A percentile compares a stretch with the other conserved stretches of the same genome.
phyloP scores from a whole-genome alignment of 2,329 filamentous ascomycete genomes.

The Nemania sp. region DNA sequence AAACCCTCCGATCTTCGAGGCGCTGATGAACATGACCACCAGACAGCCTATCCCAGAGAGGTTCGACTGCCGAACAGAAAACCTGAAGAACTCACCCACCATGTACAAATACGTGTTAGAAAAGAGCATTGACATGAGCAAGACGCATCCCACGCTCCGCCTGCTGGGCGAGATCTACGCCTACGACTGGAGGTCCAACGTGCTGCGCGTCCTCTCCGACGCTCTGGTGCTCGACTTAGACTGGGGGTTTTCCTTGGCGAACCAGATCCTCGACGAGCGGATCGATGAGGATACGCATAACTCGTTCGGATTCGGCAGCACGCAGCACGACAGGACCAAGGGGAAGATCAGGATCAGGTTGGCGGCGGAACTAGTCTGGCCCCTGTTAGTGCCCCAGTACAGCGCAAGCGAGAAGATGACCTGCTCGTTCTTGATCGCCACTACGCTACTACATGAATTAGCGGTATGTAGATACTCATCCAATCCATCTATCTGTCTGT shows the following conservation, averaged over 20 bases:
- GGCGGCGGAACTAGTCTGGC: constrained; percentile 37
- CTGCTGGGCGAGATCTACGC: constrained; percentile 4
- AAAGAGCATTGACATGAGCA: constrained; percentile 19
- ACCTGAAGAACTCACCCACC: neutral
- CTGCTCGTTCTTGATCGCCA: constrained; percentile 30
- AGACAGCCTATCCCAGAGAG: constrained; percentile 17
- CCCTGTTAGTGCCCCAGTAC: constrained; percentile 32
- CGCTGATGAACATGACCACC: constrained; percentile 33
- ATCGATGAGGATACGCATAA: neutral
- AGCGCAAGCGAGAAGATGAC: constrained; percentile 37
- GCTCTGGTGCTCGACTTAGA: constrained; percentile 24
- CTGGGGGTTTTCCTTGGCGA: neutral
- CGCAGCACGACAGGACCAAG: neutral
- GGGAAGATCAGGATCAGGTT: constrained; percentile 13
- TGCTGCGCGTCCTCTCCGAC: constrained; percentile 8
- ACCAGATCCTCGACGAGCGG: neutral
- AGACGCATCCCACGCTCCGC: constrained; percentile 15
- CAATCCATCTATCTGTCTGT: no score
- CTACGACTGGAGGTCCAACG: constrained; percentile 28
- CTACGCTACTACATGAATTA: constrained; percentile 36
- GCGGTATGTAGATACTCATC: constrained; percentile 31
- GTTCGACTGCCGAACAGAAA: constrained; percentile 6
- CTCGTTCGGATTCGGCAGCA: neutral
- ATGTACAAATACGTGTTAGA: constrained; percentile 19
- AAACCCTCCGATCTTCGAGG: constrained; percentile 18